phyloP scores from a whole-genome alignment of 441 rosid species.

The California macrophylla region DNA sequence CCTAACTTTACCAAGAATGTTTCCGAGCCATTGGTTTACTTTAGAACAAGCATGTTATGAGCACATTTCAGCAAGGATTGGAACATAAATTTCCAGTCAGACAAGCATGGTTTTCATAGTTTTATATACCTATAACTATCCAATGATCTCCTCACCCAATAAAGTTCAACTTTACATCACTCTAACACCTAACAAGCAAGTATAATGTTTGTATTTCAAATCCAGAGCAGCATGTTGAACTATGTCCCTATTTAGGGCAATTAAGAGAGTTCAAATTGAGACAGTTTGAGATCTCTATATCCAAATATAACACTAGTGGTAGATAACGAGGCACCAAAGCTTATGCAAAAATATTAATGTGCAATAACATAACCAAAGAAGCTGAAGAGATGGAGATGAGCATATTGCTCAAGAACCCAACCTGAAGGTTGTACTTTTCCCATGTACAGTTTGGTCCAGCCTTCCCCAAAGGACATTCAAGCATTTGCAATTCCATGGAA shows the following conservation, averaged over 20 bases:
- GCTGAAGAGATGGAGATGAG: background rate
- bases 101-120: background rate
- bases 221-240: background rate
- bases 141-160: background rate
- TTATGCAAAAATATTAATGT: background rate
- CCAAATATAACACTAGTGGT: background rate
- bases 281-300: slow-evolving; percentile 2
- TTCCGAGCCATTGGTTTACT: background rate
- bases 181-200: background rate
- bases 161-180: background rate
- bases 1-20: slow-evolving; percentile 5
- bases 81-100: background rate
- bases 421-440: slow-evolving; percentile 67
- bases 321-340: background rate
- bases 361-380: background rate
- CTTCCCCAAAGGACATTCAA: slow-evolving; percentile 61
- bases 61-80: background rate
- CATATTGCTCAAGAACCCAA: slow-evolving; percentile 16
- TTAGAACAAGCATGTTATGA: background rate
- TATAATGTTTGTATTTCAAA: background rate
- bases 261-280: background rate
- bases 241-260: background rate
- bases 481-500: slow-evolving; percentile 49
- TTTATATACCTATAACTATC: background rate
- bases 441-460: slow-evolving; percentile 67